Evolutionary conservation across 495 filamentous ascomycete species (phyloP), one percentile per base, ranked within the genome.

Genomic region (Neurospora pannonica): DNA sequence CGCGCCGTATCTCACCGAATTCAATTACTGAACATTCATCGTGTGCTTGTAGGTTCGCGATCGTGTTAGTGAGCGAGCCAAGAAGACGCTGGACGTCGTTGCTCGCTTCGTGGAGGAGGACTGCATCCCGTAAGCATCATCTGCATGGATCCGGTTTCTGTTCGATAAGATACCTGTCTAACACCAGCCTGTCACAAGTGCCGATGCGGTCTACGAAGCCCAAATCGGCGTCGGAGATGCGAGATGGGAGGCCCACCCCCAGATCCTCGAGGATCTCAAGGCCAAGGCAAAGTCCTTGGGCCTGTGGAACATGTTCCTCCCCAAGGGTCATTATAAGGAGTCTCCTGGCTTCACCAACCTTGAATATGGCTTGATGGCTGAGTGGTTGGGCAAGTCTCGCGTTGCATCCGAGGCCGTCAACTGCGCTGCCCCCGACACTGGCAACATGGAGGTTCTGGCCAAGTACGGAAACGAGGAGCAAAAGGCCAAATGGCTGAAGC

Each of bases 301-400:
- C 0, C 86, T 99, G 62, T 99, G 96, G 96, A 99, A 99, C 82
- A 92, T 99, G 90, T 99, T 99, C 87, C 83, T 99, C 74, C 92
- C 95, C 69, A 95, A 93, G 84, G 93, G 90, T 77, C 95, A 98
- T 84, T 98, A 97, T 87, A 92, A 90, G 75, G 92, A 98, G 83
- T 95, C 94, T 19, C 94, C 95, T 5, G 95, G 94, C 40, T 95
- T 92, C 83, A 92, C 89, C 13, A 97, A 97, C 81, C 86, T 97
- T 24, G 94, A 97, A 81, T 97, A 97, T 78, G 94, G 93, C 4
- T 82, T 97, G 81, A 97, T 97, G 92, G 94, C 94, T 31, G 95
- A 97, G 83, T 90, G 92, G 80, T 84, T 97, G 79, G 95, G 94
- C 73, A 93, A 89, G 84, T 94, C 91, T 71, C 85, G 89, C 78